These are phyloP conservation scores for Cutaneotrichosporon cutaneum DNA, from an alignment of 1,284 basidiomycete species.

Conservation along the genomic window DNA sequence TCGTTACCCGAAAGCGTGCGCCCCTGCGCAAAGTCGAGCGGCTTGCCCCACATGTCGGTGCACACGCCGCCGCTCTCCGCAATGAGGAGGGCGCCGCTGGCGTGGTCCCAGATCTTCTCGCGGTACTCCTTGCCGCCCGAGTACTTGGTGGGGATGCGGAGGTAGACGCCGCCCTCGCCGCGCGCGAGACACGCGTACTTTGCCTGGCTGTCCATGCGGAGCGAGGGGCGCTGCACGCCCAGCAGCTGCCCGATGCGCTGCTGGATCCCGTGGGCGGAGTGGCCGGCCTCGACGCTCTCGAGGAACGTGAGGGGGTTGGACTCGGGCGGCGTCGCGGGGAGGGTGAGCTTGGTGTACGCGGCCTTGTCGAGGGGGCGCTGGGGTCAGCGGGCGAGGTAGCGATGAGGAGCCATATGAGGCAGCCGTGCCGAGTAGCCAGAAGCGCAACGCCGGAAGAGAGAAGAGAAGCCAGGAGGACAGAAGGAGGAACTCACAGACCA, in stretches of 20 bases:
- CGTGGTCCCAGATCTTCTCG: conserved; percentile 98
- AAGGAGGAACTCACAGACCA: conserved; percentile 55
- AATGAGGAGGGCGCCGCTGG: conserved; percentile 79
- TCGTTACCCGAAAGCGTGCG: conserved; percentile 81
- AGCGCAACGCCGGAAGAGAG: no score
- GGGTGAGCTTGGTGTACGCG: conserved; percentile 39
- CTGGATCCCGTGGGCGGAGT: conserved; percentile 83
- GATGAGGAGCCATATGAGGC: not conserved
- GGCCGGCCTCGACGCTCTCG: conserved; percentile 90
- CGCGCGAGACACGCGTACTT: conserved; percentile 88
- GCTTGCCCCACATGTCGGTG: conserved; percentile 74
- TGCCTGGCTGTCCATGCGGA: conserved; percentile 97
- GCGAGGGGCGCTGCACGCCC: conserved; percentile 61
- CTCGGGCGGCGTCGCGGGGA: conserved; percentile 41
- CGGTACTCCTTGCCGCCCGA: conserved; percentile 66
- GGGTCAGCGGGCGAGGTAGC: conserved; percentile 13
- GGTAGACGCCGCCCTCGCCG: conserved; percentile 84
- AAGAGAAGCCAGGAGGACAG: not conserved
- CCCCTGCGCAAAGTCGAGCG: conserved; percentile 83
- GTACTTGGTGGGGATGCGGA: conserved; percentile 76
- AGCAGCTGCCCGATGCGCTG: conserved; percentile 70
- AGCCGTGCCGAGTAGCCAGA: no score
- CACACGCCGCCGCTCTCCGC: conserved; percentile 86
- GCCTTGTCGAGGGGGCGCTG: conserved; percentile 36
- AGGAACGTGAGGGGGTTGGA: conserved; percentile 61